Evolutionary conservation across 306 rosid species (phyloP).

Genomic region (Inga leiocalycina): DNA sequence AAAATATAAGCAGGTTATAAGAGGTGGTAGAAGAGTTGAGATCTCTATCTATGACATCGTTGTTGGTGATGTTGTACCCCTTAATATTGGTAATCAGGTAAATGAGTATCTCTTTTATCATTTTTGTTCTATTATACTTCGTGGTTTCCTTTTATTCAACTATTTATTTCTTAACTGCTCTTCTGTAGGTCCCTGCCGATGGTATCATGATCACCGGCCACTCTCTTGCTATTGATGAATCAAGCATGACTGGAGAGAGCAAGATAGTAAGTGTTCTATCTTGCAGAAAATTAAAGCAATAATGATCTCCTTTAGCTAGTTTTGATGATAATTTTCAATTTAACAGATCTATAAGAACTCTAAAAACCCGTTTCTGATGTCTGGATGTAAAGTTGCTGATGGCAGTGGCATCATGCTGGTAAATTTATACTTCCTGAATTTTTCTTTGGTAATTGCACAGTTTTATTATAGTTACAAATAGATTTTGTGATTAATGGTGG

Average conservation of each 20-base stretch:
- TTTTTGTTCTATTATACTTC: slow-evolving; percentile 21
- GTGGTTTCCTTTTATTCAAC: slow-evolving; percentile 14
- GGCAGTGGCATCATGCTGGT: slow-evolving; percentile 98
- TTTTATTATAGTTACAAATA: not conserved
- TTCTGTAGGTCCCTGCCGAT: slow-evolving; percentile 86
- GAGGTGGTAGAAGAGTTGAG: slow-evolving; percentile 89
- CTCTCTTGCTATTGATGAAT: slow-evolving; percentile 91
- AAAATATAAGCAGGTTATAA: slow-evolving; percentile 58
- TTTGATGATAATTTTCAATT: slow-evolving; percentile 28
- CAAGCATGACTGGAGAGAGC: slow-evolving; percentile 99
- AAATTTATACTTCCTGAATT: slow-evolving; percentile 30
- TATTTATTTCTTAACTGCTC: slow-evolving; percentile 26
- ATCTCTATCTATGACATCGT: slow-evolving; percentile 88
- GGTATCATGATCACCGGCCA: slow-evolving; percentile 80
- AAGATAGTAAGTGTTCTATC: slow-evolving; percentile 66
- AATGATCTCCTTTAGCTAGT: not conserved
- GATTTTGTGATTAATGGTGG: not conserved
- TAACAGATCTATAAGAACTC: slow-evolving; percentile 75
- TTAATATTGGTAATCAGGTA: slow-evolving; percentile 91
- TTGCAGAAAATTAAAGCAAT: not conserved
- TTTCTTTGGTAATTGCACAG: not conserved
- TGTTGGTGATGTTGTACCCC: slow-evolving; percentile 92
- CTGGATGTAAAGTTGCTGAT: slow-evolving; percentile 99
- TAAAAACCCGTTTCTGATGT: slow-evolving; percentile 88
- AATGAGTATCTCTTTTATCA: slow-evolving; percentile 11